These are phyloP conservation scores for Cercospora zeina DNA, from an alignment of 2,329 filamentous ascomycete species.

Conservation along the genomic window DNA sequence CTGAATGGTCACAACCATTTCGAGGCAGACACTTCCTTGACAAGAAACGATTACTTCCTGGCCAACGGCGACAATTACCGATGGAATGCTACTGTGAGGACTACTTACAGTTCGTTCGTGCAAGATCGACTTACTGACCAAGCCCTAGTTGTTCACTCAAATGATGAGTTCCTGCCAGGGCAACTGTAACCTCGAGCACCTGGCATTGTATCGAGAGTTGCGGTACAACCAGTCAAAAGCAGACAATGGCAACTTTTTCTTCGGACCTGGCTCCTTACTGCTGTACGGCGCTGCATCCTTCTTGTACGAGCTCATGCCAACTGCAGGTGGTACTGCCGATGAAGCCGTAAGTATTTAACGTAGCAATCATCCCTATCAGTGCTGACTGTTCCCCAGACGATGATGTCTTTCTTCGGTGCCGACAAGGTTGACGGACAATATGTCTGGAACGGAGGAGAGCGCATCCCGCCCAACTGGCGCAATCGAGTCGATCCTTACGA, in stretches of 20 bases:
- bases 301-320: conserved; percentile 46
- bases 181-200: conserved; percentile 41
- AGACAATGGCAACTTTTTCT: conserved; percentile 47
- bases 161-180: conserved; percentile 41
- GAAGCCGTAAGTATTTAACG: conserved; percentile 31
- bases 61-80: conserved; percentile 40
- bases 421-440: conserved; percentile 44
- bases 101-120: not conserved
- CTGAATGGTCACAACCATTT: conserved; percentile 49
- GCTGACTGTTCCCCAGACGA: conserved; percentile 36
- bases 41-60: conserved; percentile 44
- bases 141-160: conserved; percentile 37
- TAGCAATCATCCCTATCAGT: conserved; percentile 19
- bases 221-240: conserved; percentile 44
- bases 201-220: conserved; percentile 39
- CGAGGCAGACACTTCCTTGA: conserved; percentile 44
- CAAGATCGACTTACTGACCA: not conserved
- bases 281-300: conserved; percentile 47
- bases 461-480: conserved; percentile 46
- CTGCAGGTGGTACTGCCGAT: conserved; percentile 37
- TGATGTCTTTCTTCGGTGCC: conserved; percentile 49
- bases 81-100: conserved; percentile 40
- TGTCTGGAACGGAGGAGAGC: conserved; percentile 41
- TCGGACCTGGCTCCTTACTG: conserved; percentile 43
- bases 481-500: conserved; percentile 36